Percentiles rank a stretch among this genome's conserved stretches.
phyloP scores from a whole-genome alignment of 176 grass and related monocot species.

The Musa acuminata region DNA sequence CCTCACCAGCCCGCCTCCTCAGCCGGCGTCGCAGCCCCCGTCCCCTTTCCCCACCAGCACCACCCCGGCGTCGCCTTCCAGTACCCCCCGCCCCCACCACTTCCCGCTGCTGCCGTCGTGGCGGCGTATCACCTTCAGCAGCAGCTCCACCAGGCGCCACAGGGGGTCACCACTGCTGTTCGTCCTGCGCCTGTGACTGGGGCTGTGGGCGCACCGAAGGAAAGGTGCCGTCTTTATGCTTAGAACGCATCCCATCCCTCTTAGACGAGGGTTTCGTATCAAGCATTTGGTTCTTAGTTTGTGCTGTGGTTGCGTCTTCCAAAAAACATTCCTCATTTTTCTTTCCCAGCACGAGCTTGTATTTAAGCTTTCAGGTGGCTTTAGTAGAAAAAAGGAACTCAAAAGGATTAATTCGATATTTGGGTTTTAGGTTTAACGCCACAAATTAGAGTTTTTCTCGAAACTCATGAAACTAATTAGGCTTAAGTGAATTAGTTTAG shows the following conservation, averaged over 20 bases:
- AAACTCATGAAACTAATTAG: not conserved
- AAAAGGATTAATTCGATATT: not conserved
- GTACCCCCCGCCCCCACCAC: slow-evolving; percentile 25
- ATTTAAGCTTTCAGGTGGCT: not conserved
- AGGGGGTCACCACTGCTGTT: slow-evolving; percentile 13
- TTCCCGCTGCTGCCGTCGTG: slow-evolving; percentile 31
- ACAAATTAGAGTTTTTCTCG: not conserved
- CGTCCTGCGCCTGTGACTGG: slow-evolving; percentile 14
- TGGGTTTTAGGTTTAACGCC: not conserved
- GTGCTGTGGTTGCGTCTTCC: not conserved
- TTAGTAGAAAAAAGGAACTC: not conserved
- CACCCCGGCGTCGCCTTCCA: slow-evolving; percentile 30
- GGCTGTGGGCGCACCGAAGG: slow-evolving; percentile 15
- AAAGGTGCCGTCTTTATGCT: slow-evolving; percentile 33
- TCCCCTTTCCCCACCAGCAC: slow-evolving; percentile 11
- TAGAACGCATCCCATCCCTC: not conserved
- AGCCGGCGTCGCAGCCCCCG: slow-evolving; percentile 12
- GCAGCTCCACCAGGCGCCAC: slow-evolving; percentile 36
- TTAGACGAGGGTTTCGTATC: not conserved
- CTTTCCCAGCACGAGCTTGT: not conserved
- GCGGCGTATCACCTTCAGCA: slow-evolving; percentile 39
- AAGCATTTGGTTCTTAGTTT: not conserved
- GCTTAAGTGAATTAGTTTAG: not conserved
- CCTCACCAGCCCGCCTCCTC: not conserved
- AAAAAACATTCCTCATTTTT: not conserved